Conservation (phyloP, 1,139 yeast species). For the Trichomonascaceae sp. region DNA sequence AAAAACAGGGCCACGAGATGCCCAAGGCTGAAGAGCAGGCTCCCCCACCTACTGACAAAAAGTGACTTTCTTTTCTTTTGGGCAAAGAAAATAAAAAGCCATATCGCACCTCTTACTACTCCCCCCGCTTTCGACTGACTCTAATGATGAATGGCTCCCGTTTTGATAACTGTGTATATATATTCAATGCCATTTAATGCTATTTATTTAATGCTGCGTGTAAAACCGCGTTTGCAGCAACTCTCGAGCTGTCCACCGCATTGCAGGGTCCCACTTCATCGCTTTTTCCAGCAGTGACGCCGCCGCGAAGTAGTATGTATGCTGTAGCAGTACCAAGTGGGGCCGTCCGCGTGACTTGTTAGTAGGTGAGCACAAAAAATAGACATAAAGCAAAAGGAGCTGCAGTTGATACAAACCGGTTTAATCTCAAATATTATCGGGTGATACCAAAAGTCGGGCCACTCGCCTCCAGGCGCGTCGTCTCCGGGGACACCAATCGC, state of each 20-base stretch:
- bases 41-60: background rate
- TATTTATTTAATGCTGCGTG: background rate
- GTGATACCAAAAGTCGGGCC: conserved; percentile 11
- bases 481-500: conserved; percentile 41
- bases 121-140: too few relatives aligned
- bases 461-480: conserved; percentile 17
- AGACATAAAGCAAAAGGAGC: background rate
- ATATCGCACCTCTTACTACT: background rate
- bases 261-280: background rate
- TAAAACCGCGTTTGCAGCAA: background rate
- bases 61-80: background rate
- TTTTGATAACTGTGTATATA: background rate
- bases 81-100: background rate
- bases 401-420: background rate
- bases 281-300: background rate
- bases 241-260: background rate
- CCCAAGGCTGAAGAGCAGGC: conserved; percentile 4
- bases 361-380: background rate
- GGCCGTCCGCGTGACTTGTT: background rate
- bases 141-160: too few relatives aligned
- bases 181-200: background rate
- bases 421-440: background rate
- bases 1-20: too few relatives aligned
- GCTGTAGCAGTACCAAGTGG: background rate
- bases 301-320: background rate